Base-by-base conservation (phyloP, 768 basidiomycete genomes). In the Rhizopogon vinicolor region DNA sequence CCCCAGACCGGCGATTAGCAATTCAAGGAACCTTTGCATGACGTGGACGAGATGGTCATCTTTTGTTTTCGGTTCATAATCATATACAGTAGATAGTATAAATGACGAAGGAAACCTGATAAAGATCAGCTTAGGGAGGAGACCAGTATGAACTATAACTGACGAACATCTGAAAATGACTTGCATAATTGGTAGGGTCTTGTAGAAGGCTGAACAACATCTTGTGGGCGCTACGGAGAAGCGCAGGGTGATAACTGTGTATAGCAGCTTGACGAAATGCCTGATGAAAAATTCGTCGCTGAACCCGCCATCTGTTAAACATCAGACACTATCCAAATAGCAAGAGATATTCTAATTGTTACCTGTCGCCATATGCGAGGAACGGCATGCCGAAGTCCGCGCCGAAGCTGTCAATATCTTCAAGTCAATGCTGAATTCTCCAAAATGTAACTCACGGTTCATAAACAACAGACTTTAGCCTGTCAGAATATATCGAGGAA, bases 321-420 rank as follows among this genome's bases (percentile, higher is more conserved):
- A 13, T 35, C 35, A 35, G 35, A 13, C 35, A 13, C 3, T 12
- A 33, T 33, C 8, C 7, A 33, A 1, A 33, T 33, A 25, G 5
- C 25, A 25, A 25, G 25, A 25, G 25, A 25, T 4, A 25, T 4
- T 25, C 25, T 25, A 25, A 3, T 31, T 31, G 31, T 13, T 35
- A 35, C 35, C 35, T 35, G 16, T 60, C 53, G 9, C 63, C 62
- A 41, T 65, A 63, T 3, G 57, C 56, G 39, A 65, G 41, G 28
- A 53, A 18, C 5, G 51, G 44, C 7, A 56, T 58, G 33, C 43
- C 45, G 52, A 58, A 60, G 33, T 57, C 57, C 41, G 54, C 39
- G 14, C 59, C 57, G 29, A 60, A 58, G 9, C 60, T 60, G 37
- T 9, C 3, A 14, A 13, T 25, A 18, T 31, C 37, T 42, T 33